Conservation (phyloP, 257 asterid species). For the Solanum rostratum region DNA sequence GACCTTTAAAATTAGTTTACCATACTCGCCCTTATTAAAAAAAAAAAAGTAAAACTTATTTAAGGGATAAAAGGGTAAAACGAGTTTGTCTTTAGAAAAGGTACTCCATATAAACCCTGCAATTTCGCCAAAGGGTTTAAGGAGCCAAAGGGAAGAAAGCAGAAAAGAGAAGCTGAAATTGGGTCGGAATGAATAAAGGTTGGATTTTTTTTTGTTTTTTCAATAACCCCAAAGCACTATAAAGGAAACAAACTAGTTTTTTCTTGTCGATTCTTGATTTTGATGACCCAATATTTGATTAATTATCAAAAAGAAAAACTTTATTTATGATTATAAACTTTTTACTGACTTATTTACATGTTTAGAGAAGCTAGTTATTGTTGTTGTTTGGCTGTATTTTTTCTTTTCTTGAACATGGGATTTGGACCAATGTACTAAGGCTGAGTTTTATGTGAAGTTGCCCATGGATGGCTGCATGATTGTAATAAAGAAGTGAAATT, state of each 20-base stretch:
- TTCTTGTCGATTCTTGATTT: neutral
- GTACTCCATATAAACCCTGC: neutral
- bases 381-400: neutral
- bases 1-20: neutral
- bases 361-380: neutral
- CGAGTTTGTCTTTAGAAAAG: neutral
- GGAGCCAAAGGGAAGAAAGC: neutral
- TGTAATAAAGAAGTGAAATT: neutral
- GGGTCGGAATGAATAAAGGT: neutral
- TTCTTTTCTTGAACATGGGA: neutral
- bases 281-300: neutral
- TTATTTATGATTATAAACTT: too few relatives aligned
- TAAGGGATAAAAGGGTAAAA: neutral
- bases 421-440: neutral
- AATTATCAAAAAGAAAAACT: neutral
- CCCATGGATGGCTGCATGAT: neutral
- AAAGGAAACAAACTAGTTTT: neutral
- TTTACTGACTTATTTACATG: too few relatives aligned
- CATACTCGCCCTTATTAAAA: neutral
- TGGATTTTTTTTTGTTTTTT: neutral
- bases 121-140: neutral
- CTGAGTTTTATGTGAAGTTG: neutral
- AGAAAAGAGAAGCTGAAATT: neutral
- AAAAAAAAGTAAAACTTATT: neutral
- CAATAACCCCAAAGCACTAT: neutral